phyloP scores from a whole-genome alignment of 768 basidiomycete species.

The Rhodotorula toruloides region DNA sequence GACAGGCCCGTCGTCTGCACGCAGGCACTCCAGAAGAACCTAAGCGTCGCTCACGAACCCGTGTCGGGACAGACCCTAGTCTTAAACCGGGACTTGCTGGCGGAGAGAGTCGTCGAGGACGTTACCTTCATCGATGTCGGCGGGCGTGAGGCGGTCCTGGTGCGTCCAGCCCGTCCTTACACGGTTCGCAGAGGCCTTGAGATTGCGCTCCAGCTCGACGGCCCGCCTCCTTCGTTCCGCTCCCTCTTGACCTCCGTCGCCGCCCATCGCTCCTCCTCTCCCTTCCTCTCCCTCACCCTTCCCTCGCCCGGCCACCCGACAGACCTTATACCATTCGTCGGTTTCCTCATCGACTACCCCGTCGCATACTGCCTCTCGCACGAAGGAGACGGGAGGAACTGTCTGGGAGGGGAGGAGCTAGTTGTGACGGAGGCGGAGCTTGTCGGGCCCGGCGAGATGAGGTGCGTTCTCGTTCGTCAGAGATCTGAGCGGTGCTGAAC shows the following conservation, averaged over 20 bases:
- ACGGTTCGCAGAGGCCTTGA: background rate
- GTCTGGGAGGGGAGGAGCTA: conserved; percentile 19
- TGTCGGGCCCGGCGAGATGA: background rate
- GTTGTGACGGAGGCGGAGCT: conserved; percentile 6
- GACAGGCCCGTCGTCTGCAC: background rate
- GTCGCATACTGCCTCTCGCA: conserved; percentile 5
- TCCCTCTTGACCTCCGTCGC: background rate
- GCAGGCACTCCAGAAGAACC: background rate
- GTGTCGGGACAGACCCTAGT: conserved; percentile 11
- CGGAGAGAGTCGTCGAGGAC: no score
- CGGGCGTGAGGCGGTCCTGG: background rate
- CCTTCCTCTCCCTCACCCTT: background rate
- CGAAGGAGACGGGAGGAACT: conserved; percentile 13
- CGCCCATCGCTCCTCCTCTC: background rate
- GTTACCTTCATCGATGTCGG: conserved; percentile 10
- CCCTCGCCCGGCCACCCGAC: background rate
- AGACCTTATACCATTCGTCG: conserved; percentile 13
- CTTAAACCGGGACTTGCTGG: background rate
- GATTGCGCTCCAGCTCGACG: background rate
- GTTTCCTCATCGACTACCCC: conserved; percentile 22
- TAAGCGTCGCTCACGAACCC: background rate
- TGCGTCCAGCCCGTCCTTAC: background rate
- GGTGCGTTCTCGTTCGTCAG: background rate
- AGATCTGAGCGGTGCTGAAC: background rate
- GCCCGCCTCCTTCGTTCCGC: background rate